These are phyloP conservation scores for Populus deltoides DNA, from an alignment of 345 rosid species.

Conservation along the genomic window DNA sequence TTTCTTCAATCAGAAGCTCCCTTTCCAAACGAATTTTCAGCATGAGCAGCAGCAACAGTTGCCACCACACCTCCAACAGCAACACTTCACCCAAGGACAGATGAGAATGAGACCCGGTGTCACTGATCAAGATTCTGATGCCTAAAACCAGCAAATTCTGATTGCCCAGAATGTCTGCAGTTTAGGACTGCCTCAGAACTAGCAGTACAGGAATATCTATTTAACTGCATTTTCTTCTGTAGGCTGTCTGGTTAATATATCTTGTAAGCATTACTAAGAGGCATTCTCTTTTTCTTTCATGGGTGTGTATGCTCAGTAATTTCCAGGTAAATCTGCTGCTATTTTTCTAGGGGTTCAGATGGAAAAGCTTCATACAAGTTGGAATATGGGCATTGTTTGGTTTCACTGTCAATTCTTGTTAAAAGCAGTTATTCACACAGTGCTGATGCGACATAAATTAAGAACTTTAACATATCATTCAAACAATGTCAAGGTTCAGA, in stretches of 20 bases:
- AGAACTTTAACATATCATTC: neutral
- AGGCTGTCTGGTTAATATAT: neutral
- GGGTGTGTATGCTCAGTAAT: neutral
- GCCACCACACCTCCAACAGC: slow-evolving; percentile 18
- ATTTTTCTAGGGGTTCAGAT: no score
- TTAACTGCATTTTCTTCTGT: neutral
- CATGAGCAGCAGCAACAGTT: slow-evolving; percentile 15
- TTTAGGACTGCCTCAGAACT: neutral
- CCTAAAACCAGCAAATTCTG: neutral
- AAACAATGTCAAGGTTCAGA: neutral
- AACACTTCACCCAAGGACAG: slow-evolving; percentile 25
- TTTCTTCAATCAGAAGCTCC: slow-evolving; percentile 7
- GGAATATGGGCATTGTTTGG: neutral
- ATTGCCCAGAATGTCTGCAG: neutral
- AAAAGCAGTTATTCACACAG: neutral
- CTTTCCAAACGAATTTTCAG: slow-evolving; percentile 12
- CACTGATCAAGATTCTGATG: neutral
- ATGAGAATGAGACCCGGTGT: slow-evolving; percentile 16
- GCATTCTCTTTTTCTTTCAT: neutral
- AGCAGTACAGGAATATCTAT: neutral
- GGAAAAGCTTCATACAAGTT: neutral
- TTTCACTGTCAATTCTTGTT: neutral
- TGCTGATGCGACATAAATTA: no score
- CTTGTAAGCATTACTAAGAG: neutral
- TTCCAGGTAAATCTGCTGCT: neutral